Percentiles rank a stretch among this genome's conserved stretches.
These are phyloP conservation scores for Xenoacremonium recifei DNA, from an alignment of 2,329 filamentous ascomycete genomes.

Conservation along the genomic window DNA sequence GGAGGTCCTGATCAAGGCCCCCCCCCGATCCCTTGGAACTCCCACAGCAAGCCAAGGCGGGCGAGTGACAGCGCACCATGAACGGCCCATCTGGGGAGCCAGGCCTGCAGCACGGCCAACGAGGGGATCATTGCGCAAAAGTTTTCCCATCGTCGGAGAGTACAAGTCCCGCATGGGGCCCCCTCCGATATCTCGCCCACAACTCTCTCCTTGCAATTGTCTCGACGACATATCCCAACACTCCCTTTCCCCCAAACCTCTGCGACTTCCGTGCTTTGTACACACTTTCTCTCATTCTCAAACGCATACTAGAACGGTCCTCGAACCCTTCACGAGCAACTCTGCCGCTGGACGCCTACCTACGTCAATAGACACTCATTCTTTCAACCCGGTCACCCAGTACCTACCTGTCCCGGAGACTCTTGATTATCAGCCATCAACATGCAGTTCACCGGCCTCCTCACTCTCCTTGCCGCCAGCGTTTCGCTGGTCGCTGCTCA, in stretches of 20 bases:
- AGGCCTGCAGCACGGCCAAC: background rate
- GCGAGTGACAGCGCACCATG: background rate
- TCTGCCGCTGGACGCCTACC: slow-evolving; percentile 1
- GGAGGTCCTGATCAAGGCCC: too few relatives aligned
- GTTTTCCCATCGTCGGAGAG: slow-evolving; percentile 25
- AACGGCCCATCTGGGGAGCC: background rate
- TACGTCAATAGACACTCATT: background rate
- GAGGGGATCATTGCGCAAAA: slow-evolving; percentile 11
- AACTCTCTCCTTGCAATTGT: slow-evolving; percentile 14
- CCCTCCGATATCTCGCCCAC: slow-evolving; percentile 11
- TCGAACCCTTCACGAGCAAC: slow-evolving; percentile 7
- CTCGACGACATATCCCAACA: slow-evolving; percentile 19
- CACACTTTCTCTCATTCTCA: slow-evolving; percentile 16
- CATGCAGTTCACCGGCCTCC: slow-evolving; percentile 46
- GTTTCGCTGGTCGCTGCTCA: slow-evolving; percentile 35
- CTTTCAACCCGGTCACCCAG: background rate
- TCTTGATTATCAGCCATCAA: slow-evolving; percentile 24
- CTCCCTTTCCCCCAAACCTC: slow-evolving; percentile 10
- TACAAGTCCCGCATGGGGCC: slow-evolving; percentile 25
- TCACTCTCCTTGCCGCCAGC: slow-evolving; percentile 41
- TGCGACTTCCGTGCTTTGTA: slow-evolving; percentile 16
- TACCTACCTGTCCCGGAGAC: background rate
- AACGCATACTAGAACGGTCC: slow-evolving; percentile 11
- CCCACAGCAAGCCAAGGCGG: background rate
- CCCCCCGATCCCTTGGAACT: background rate